phyloP scores from a whole-genome alignment of 495 filamentous ascomycete genomes.

The Penicillium chermesinum region DNA sequence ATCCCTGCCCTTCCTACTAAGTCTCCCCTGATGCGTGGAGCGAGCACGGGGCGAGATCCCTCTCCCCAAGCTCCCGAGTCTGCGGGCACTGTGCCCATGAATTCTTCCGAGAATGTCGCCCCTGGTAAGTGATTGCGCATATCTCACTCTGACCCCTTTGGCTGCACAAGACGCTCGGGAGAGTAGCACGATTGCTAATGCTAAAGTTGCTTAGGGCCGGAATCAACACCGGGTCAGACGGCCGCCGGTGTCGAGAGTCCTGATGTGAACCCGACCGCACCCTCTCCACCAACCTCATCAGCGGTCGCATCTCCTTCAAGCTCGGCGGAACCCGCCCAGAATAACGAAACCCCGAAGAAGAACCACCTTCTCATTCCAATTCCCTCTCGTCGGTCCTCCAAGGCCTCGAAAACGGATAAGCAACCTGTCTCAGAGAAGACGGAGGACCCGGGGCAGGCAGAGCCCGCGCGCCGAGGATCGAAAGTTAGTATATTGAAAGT shows the following conservation, averaged over 20 bases:
- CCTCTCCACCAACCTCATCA: conserved; percentile 19
- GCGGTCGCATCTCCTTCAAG: conserved; percentile 14
- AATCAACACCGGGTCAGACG: conserved; percentile 24
- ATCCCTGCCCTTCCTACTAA: conserved; percentile 10
- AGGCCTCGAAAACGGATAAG: conserved; percentile 53
- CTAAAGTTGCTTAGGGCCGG: conserved; percentile 22
- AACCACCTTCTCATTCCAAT: conserved; percentile 54
- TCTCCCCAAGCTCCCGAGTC: conserved; percentile 27
- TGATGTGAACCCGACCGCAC: conserved; percentile 20
- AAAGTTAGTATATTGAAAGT: conserved; percentile 65
- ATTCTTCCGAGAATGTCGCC: conserved; percentile 23
- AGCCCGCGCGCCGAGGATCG: conserved; percentile 57
- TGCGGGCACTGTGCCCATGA: conserved; percentile 35
- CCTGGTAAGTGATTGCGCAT: conserved; percentile 15
- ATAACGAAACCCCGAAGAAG: conserved; percentile 44
- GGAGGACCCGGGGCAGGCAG: conserved; percentile 60
- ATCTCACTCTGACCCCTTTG: not conserved
- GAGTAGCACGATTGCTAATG: conserved; percentile 11
- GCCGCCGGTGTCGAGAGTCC: conserved; percentile 22
- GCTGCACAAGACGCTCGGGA: not conserved
- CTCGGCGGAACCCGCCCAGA: conserved; percentile 9
- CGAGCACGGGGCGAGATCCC: conserved; percentile 33
- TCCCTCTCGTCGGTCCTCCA: conserved; percentile 65
- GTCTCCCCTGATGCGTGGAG: conserved; percentile 33
- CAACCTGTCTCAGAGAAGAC: conserved; percentile 58